Conservation (phyloP, 1,284 basidiomycete genomes). For the Apiotrichum porosum region DNA sequence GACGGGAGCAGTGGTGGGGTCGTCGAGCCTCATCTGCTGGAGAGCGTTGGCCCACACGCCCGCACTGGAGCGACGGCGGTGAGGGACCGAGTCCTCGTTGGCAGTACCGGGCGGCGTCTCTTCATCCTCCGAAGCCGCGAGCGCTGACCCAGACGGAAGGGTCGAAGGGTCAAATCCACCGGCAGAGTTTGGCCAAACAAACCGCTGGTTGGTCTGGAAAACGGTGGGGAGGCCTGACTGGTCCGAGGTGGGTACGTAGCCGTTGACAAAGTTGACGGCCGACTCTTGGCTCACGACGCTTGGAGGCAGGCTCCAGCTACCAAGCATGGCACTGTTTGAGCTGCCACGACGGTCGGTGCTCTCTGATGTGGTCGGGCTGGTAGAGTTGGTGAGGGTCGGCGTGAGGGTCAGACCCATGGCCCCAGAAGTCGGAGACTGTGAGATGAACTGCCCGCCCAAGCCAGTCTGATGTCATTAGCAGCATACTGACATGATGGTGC, state of each 20-base stretch:
- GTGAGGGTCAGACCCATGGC: conserved; percentile 21
- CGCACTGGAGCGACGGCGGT: conserved; percentile 30
- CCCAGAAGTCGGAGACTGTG: conserved; percentile 6
- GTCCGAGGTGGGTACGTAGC: neutral
- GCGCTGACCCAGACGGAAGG: neutral
- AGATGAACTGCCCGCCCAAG: neutral
- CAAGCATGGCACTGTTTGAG: neutral
- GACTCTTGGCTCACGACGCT: conserved; percentile 1
- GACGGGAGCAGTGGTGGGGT: conserved; percentile 9
- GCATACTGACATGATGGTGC: neutral
- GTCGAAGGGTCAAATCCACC: neutral
- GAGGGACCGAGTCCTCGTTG: conserved; percentile 2
- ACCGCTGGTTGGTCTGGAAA: neutral
- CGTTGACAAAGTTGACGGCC: neutral
- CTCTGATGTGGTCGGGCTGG: conserved; percentile 28
- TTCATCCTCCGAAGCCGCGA: conserved; percentile 3
- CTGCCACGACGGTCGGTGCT: conserved; percentile 5
- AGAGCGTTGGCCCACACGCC: conserved; percentile 40
- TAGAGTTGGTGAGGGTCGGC: conserved; percentile 33
- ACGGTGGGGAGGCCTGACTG: neutral
- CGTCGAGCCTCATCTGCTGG: conserved; percentile 39
- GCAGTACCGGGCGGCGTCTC: conserved; percentile 2
- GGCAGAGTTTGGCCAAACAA: neutral
- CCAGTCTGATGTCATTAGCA: no score
- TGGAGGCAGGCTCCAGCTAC: conserved; percentile 6